A percentile compares a stretch with the other conserved stretches of the same genome.
These are phyloP conservation scores for Penicillium concentricum DNA, from an alignment of 2,329 filamentous ascomycete species.

Conservation along the genomic window DNA sequence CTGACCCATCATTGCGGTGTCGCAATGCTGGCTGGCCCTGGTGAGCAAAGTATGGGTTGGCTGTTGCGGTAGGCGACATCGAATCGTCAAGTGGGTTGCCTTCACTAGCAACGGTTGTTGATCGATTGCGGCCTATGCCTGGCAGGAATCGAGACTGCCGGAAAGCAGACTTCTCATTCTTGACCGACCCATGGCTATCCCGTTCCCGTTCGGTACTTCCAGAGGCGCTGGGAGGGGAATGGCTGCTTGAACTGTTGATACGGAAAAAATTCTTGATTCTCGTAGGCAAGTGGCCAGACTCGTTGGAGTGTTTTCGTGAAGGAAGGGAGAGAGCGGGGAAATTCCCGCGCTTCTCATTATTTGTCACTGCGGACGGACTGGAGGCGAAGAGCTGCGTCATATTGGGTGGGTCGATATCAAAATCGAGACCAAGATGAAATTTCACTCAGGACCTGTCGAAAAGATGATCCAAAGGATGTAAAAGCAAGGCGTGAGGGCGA, in stretches of 20 bases:
- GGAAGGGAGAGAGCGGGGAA: conserved; percentile 47
- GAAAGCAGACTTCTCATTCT: conserved; percentile 67
- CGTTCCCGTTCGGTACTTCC: conserved; percentile 32
- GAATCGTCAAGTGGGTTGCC: conserved; percentile 85
- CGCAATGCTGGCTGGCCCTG: conserved; percentile 90
- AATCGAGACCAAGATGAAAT: neutral
- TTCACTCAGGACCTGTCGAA: conserved; percentile 1
- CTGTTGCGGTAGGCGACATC: conserved; percentile 86
- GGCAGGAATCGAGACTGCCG: conserved; percentile 87
- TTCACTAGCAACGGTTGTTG: conserved; percentile 87
- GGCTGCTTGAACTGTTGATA: conserved; percentile 57
- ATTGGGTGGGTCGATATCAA: conserved; percentile 14
- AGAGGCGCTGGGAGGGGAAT: conserved; percentile 34
- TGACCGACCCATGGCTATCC: conserved; percentile 48
- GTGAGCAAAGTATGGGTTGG: conserved; percentile 96
- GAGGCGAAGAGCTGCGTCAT: conserved; percentile 48
- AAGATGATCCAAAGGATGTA: conserved; percentile 6
- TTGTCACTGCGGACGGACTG: conserved; percentile 39
- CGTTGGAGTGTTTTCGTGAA: conserved; percentile 46
- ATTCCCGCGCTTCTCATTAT: conserved; percentile 47
- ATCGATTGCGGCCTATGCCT: conserved; percentile 81
- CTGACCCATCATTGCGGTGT: conserved; percentile 91
- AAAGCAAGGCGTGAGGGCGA: conserved; percentile 10
- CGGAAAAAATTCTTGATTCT: conserved; percentile 70
- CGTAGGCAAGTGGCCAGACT: conserved; percentile 55